Evolutionary conservation across 192 early-diverging fungal genomes (phyloP).

Genomic region (Chytriomyces confervae): DNA sequence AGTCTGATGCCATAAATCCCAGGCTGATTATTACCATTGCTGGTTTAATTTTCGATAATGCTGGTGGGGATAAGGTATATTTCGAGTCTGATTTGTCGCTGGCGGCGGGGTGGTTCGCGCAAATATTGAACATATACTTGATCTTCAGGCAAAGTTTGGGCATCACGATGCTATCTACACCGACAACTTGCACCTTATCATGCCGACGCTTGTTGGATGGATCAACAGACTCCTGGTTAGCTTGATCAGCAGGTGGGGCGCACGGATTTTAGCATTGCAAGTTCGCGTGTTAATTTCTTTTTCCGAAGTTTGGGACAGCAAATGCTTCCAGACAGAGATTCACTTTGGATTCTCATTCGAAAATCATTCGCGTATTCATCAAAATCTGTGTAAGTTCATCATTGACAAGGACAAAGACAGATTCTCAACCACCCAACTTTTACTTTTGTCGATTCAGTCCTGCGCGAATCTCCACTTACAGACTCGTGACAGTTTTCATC

Average conservation of each 20-base stretch:
- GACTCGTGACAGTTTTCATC: constrained; percentile 8
- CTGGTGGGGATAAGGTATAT: constrained; percentile 15
- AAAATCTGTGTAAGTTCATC: constrained; percentile 6
- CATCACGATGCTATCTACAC: constrained; percentile 11
- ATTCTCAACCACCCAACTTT: background rate
- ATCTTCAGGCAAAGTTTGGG: constrained; percentile 3
- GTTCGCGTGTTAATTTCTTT: background rate
- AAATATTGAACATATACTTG: no score
- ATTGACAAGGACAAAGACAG: no score
- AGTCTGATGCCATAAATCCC: constrained; percentile 6
- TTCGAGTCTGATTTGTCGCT: no score
- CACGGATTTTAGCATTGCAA: background rate
- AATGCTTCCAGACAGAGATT: constrained; percentile 10
- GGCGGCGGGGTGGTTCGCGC: no score
- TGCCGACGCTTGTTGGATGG: background rate
- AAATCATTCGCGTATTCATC: constrained; percentile 17
- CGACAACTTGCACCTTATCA: background rate
- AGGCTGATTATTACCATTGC: constrained; percentile 13
- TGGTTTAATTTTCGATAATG: background rate
- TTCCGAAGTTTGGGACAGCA: background rate
- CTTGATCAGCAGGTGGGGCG: constrained; percentile 1
- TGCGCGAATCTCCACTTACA: constrained; percentile 10
- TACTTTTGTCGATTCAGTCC: background rate
- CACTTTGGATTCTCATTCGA: constrained; percentile 13
- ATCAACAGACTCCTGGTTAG: constrained; percentile 14